Evolutionary conservation across 164 flowering plant genomes (phyloP).

Genomic region (Liquidambar formosana): DNA sequence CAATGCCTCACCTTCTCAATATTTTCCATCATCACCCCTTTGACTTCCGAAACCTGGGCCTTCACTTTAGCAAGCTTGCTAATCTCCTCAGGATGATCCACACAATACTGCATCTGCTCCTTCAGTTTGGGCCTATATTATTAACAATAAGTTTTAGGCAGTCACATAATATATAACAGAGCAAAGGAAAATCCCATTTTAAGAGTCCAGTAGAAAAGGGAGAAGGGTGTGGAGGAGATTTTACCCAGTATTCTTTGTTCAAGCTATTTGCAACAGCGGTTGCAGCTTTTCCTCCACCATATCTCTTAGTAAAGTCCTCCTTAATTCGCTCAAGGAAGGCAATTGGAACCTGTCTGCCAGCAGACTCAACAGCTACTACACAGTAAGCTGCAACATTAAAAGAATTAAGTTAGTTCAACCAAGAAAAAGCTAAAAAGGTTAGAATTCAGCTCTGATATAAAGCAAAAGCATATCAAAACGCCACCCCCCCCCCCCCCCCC

Average conservation of each 20-base stretch:
- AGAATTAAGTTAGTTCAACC: constrained; percentile 5
- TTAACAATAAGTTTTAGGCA: not conserved
- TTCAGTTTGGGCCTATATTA: constrained; percentile 67
- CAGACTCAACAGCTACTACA: constrained; percentile 77
- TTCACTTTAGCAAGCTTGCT: constrained; percentile 85
- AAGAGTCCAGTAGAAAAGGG: not conserved
- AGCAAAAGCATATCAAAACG: too few species aligned
- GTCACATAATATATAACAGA: not conserved
- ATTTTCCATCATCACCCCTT: constrained; percentile 95
- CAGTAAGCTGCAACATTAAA: constrained; percentile 58
- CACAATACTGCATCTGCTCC: constrained; percentile 90
- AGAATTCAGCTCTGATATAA: not conserved
- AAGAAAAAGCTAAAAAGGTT: not conserved
- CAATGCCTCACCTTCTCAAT: constrained; percentile 70
- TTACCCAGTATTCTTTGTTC: constrained; percentile 78
- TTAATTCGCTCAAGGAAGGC: constrained; percentile 75
- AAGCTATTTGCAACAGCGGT: constrained; percentile 65
- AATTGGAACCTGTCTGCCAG: constrained; percentile 69
- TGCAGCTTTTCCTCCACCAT: constrained; percentile 79
- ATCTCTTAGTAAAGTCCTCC: constrained; percentile 64
- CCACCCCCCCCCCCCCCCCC: too few species aligned
- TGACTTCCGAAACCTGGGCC: constrained; percentile 92
- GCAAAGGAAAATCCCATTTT: not conserved
- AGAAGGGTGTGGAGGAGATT: not conserved
- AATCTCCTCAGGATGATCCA: constrained; percentile 88